Evolutionary conservation across 2,329 filamentous ascomycete genomes (phyloP).

Genomic region (Plectosphaerella sp.): DNA sequence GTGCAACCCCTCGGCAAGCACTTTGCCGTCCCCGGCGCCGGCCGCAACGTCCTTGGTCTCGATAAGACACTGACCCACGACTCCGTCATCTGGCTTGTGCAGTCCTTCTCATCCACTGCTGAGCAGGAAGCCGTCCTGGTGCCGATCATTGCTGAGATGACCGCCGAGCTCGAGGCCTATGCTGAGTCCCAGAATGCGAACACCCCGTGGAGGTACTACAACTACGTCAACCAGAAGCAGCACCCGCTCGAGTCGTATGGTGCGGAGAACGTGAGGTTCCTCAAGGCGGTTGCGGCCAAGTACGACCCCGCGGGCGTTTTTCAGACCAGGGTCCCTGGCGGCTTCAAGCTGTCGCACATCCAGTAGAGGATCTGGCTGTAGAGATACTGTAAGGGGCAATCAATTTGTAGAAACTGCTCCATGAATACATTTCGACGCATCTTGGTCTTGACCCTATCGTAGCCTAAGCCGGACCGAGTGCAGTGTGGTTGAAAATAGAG

Average conservation of each 20-base stretch:
- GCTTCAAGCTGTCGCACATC: conserved; percentile 1
- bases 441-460: too few relatives aligned
- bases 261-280: conserved; percentile 1
- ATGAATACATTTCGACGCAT: too few relatives aligned
- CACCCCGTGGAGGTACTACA: conserved; percentile 7
- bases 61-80: conserved; percentile 3
- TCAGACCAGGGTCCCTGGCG: conserved; percentile 4
- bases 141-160: neutral
- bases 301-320: conserved; percentile 20
- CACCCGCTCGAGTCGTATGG: conserved; percentile 4
- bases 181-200: conserved; percentile 2
- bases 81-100: conserved; percentile 3
- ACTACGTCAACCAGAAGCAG: conserved; percentile 7
- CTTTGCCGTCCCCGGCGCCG: conserved; percentile 4
- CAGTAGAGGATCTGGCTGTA: neutral
- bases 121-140: neutral
- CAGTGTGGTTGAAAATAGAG: too few relatives aligned
- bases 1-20: conserved; percentile 9
- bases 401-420: too few relatives aligned
- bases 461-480: too few relatives aligned
- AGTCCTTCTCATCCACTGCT: neutral
- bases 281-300: conserved; percentile 3
- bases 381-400: too few relatives aligned
- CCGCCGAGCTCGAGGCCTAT: conserved; percentile 3
- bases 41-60: conserved; percentile 3